These are phyloP conservation scores for Phytophthora europaea DNA, from an alignment of 352 stramenopile species.

Conservation along the genomic window DNA sequence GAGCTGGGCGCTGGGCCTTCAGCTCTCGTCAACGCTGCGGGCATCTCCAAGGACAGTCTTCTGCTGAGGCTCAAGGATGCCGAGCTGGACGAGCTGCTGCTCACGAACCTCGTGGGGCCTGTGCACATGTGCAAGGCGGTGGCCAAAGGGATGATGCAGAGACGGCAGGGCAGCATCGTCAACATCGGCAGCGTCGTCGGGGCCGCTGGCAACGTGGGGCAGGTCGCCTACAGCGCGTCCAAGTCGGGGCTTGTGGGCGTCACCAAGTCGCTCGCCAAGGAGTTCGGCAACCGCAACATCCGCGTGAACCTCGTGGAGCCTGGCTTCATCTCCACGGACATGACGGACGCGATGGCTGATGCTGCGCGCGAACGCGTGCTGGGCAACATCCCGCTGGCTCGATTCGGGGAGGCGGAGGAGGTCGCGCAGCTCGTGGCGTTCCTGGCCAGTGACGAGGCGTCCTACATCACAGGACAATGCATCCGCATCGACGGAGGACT, in stretches of 20 bases:
- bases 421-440: constrained; percentile 87
- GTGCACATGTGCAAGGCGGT: constrained; percentile 82
- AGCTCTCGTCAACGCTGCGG: constrained; percentile 82
- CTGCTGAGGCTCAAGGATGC: constrained; percentile 68
- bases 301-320: constrained; percentile 91
- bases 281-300: constrained; percentile 86
- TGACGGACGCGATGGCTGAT: constrained; percentile 74
- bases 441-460: constrained; percentile 74
- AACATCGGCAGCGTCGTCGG: constrained; percentile 89
- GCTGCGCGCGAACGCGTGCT: constrained; percentile 60
- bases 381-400: constrained; percentile 62
- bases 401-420: constrained; percentile 75
- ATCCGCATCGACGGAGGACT: constrained; percentile 86
- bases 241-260: constrained; percentile 83
- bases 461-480: constrained; percentile 89
- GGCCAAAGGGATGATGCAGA: constrained; percentile 82
- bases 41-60: constrained; percentile 75
- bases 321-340: constrained; percentile 86
- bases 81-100: constrained; percentile 76
- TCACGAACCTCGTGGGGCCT: constrained; percentile 82
- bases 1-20: constrained; percentile 50
- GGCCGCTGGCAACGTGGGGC: constrained; percentile 73
- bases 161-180: constrained; percentile 78
- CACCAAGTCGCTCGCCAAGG: constrained; percentile 85
- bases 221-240: constrained; percentile 86